Evolutionary conservation across 768 basidiomycete species (phyloP).

Genomic region (Hygrocybe coccinea): DNA sequence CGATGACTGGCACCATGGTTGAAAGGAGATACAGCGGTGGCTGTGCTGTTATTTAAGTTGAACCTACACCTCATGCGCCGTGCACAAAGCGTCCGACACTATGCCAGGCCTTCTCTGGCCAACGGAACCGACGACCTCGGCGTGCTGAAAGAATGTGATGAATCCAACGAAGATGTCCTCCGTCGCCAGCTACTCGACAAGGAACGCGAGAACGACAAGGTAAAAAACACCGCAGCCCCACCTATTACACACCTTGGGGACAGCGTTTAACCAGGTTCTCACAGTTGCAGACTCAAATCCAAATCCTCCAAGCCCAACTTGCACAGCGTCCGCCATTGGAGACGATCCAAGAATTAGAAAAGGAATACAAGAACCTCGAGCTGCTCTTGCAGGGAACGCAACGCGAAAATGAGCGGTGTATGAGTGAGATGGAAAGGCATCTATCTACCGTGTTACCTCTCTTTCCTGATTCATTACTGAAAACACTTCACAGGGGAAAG

Average conservation of each 20-base stretch:
- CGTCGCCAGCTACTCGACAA: constrained; percentile 62
- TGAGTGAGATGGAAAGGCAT: constrained; percentile 74
- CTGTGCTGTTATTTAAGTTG: too few relatives aligned
- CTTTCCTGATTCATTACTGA: neutral
- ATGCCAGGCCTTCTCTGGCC: constrained; percentile 48
- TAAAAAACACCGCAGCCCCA: constrained; percentile 29
- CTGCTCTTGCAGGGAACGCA: constrained; percentile 75
- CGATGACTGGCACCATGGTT: too few relatives aligned
- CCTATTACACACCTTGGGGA: too few relatives aligned
- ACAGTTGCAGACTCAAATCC: constrained; percentile 60
- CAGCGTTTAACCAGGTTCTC: too few relatives aligned
- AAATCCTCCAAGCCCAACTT: constrained; percentile 60
- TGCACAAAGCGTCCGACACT: constrained; percentile 57
- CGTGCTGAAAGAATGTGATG: constrained; percentile 53
- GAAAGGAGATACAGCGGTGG: too few relatives aligned
- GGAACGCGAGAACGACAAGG: constrained; percentile 68
- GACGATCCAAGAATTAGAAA: constrained; percentile 57
- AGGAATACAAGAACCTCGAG: constrained; percentile 72
- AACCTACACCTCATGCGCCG: constrained; percentile 45
- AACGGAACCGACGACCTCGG: constrained; percentile 54
- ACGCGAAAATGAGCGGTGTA: constrained; percentile 79
- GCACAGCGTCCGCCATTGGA: constrained; percentile 65
- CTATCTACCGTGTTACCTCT: constrained; percentile 26
- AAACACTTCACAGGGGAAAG: constrained; percentile 40
- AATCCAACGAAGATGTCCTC: constrained; percentile 56